Percentiles rank a stretch among this genome's conserved stretches.
These are phyloP conservation scores for Cercophora newfieldiana DNA, from an alignment of 495 filamentous ascomycete genomes.

Conservation along the genomic window DNA sequence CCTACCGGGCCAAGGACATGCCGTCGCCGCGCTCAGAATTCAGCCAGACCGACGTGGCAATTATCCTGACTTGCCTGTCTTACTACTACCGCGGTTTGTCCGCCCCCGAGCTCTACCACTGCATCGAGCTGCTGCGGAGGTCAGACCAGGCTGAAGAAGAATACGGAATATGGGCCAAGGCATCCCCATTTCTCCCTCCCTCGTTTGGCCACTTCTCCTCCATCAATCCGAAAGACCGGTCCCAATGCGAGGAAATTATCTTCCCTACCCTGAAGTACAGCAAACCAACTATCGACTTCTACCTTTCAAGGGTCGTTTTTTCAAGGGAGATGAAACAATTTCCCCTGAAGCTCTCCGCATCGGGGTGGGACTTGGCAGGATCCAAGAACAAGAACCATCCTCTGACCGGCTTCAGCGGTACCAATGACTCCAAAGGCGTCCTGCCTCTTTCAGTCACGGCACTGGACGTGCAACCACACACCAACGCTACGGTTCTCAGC, in stretches of 20 bases:
- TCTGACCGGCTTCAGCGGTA: conserved; percentile 71
- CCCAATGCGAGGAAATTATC: conserved; percentile 40
- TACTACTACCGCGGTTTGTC: conserved; percentile 69
- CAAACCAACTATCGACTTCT: conserved; percentile 62
- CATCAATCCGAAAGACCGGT: conserved; percentile 60
- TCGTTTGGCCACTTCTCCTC: conserved; percentile 50
- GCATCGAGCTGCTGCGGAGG: conserved; percentile 51
- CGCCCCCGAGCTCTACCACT: conserved; percentile 50
- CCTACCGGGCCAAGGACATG: conserved; percentile 69
- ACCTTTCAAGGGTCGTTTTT: conserved; percentile 62
- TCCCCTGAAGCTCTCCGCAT: conserved; percentile 63
- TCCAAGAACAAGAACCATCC: conserved; percentile 44
- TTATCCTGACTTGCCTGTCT: conserved; percentile 64
- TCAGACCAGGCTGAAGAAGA: conserved; percentile 57
- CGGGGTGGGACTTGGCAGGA: conserved; percentile 65
- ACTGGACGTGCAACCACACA: conserved; percentile 60
- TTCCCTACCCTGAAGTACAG: conserved; percentile 56
- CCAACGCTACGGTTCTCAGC: conserved; percentile 64
- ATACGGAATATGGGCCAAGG: conserved; percentile 53
- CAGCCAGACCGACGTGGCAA: conserved; percentile 70
- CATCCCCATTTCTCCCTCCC: conserved; percentile 36
- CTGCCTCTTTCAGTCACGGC: conserved; percentile 59
- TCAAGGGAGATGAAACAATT: conserved; percentile 65
- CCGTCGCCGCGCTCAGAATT: conserved; percentile 67
- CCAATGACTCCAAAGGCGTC: conserved; percentile 61